Base-by-base conservation (phyloP, 306 rosid genomes). In the Vigna radiata region DNA sequence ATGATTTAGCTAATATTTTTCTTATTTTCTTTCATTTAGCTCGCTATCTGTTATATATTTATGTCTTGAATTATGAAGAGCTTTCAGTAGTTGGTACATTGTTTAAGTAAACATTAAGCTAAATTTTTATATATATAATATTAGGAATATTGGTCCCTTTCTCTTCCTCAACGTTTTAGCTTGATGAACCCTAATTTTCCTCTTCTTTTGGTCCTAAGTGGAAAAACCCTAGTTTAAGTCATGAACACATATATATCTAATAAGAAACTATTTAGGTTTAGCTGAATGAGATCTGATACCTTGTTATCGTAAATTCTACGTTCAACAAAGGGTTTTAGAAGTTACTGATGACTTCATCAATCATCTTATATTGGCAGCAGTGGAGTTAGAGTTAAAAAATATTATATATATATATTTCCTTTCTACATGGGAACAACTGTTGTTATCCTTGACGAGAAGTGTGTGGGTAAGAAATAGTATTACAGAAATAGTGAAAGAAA, bases 111-210 rank as follows among this genome's bases (percentile, higher is more conserved):
- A 47, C 69, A 65, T 64, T 59, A 17, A 72, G 70, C 75, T 73
- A 29, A n/a, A 64, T 55, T 55, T 73, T 54, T 76, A 64, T 68
- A 79, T 81, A 74, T 81, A 64, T 79, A 63, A 31, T 37, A 56
- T 29, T 18, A 37, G 33, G 56, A 70, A 47, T 70, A 54, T 50
- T 0, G 31, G 31, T 4, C 7, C 31, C 37, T 25, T 37, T 63
- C 5, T 21, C 25, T 36, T 73, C 46, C 44, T 7, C 5, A 29
- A 4, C 61, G 47, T 23, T 25, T 73, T 17, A 17, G 52, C 12
- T 37, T 75, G 53, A 65, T 69, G 77, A 83, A 83, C 86, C 86
- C 86, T 83, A 83, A 62, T 52, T 61, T 69, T 2, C 25, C 44
- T 4, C 47, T 63, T 65, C 2, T 36, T 27, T 50, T 50, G 68